phyloP scores from a whole-genome alignment of 129 eudicot species.

The Flaveria bidentis region DNA sequence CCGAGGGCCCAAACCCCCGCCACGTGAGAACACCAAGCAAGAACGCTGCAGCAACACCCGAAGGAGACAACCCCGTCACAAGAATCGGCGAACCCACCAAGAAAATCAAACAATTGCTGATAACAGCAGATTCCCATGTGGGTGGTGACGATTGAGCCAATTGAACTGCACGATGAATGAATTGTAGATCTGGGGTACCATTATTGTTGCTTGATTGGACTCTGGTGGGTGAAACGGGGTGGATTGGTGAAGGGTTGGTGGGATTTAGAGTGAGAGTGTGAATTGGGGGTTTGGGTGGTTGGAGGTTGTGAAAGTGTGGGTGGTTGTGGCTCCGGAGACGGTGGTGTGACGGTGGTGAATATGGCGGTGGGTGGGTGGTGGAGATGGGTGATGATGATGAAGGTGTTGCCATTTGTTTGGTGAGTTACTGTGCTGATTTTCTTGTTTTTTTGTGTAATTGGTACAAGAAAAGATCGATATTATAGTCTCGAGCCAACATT shows the following conservation, averaged over 20 bases:
- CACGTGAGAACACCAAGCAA: conserved; percentile 93
- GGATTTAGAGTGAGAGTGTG: conserved; percentile 11
- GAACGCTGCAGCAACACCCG: conserved; percentile 87
- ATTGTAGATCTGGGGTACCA: conserved; percentile 32
- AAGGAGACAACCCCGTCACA: conserved; percentile 60
- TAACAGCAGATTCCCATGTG: conserved; percentile 83
- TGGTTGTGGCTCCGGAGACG: conserved; percentile 11
- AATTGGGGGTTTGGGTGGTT: conserved; percentile 16
- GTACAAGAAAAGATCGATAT: no score
- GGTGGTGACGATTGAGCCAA: conserved; percentile 66
- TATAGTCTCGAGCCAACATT: no score
- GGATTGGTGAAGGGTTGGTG: conserved; percentile 18
- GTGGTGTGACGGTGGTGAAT: conserved; percentile 26
- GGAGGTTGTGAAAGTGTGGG: neutral
- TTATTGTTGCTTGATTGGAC: conserved; percentile 35
- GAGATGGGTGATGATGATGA: conserved; percentile 8
- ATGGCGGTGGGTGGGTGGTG: conserved; percentile 10
- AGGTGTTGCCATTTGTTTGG: conserved; percentile 18
- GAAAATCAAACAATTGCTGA: conserved; percentile 62
- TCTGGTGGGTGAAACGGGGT: conserved; percentile 19
- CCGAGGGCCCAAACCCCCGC: conserved; percentile 87
- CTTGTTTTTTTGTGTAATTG: no score
- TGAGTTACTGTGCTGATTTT: neutral
- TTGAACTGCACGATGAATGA: conserved; percentile 54
- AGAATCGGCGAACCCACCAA: conserved; percentile 77